Evolutionary conservation across 148 eudicot genomes (phyloP), one percentile per base, ranked within the genome.

Genomic region (Rhododendron simsii): DNA sequence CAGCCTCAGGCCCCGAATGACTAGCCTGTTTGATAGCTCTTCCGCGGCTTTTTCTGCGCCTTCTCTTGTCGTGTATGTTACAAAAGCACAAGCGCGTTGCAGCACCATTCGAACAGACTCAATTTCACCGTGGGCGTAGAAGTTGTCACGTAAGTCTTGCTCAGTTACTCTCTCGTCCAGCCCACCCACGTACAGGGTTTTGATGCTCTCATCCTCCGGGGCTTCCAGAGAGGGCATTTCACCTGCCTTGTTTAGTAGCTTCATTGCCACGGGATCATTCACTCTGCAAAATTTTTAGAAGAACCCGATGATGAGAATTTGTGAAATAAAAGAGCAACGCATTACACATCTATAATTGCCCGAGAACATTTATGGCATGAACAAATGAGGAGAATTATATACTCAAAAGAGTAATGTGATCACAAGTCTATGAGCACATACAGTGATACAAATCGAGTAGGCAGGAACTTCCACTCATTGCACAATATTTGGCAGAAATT

Each of bases 21-120:
- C 99, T 30, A 97, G 93, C 86, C 91, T 95, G 94, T 97, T 97
- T 5, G 98, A 91, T 63, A 97, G 98, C 88, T 97, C 99, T 41
- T 90, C 98, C 14, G 99, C 99, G 12, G 99, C 99, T 90, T 93
- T 97, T 87, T 95, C 99, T 1, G 99, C 98, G 5, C 95, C 98
- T 87, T 95, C 98, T 81, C 99, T 88, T 55, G 99, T 94, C 37
- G 99, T 97, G 93, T 97, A 97, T 11, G 98, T 93, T 12, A 97
- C 98, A 85, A 97, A 97, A 23, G 98, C 99, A 77, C 96, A 95
- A 48, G 98, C 99, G 2, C 98, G 93, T 78, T 93, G 95, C 35
- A 94, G 92, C 9, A 97, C 98, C 93, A 97, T 93, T 55, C 94
- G 91, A 44, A 95, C 88, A 23, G 98, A 95, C 87, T 97, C 99